Evolutionary conservation across 2,329 filamentous ascomycete species (phyloP).

Genomic region (Neonectria faginata): DNA sequence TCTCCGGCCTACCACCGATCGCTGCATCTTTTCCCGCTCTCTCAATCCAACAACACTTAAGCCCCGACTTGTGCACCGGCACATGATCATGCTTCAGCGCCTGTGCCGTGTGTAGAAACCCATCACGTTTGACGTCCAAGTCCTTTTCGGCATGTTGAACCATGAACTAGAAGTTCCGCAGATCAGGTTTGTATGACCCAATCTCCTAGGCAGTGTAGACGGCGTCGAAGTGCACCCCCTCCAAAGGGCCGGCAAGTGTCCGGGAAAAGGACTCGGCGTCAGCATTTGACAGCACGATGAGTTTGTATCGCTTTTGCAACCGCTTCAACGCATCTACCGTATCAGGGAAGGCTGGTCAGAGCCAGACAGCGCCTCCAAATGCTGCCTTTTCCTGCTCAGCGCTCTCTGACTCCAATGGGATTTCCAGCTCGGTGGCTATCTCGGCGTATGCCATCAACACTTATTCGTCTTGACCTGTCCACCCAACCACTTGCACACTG

Average conservation of each 20-base stretch:
- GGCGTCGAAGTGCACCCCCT: conserved; percentile 65
- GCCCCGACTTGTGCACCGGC: conserved; percentile 67
- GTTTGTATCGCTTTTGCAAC: conserved; percentile 63
- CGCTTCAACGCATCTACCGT: conserved; percentile 63
- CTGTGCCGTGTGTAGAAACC: conserved; percentile 76
- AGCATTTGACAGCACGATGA: conserved; percentile 68
- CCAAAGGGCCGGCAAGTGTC: conserved; percentile 57
- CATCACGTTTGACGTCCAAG: conserved; percentile 64
- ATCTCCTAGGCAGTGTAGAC: conserved; percentile 76
- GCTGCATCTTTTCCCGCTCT: conserved; percentile 48
- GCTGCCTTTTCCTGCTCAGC: conserved; percentile 49
- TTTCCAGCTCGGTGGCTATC: conserved; percentile 56
- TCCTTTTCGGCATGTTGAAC: conserved; percentile 61
- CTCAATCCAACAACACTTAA: conserved; percentile 71
- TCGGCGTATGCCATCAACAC: conserved; percentile 47
- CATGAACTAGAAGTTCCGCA: conserved; percentile 73
- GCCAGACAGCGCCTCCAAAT: conserved; percentile 64
- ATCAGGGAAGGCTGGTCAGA: conserved; percentile 69
- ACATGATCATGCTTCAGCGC: conserved; percentile 76
- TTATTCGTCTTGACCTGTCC: too few species aligned
- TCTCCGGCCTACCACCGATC: conserved; percentile 56
- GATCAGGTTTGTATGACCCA: conserved; percentile 76
- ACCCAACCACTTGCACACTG: too few species aligned
- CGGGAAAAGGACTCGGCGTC: conserved; percentile 61
- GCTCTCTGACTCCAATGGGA: conserved; percentile 48